Evolutionary conservation across 108 stramenopile species (phyloP).

Genomic region (Bacterosira constricta): DNA sequence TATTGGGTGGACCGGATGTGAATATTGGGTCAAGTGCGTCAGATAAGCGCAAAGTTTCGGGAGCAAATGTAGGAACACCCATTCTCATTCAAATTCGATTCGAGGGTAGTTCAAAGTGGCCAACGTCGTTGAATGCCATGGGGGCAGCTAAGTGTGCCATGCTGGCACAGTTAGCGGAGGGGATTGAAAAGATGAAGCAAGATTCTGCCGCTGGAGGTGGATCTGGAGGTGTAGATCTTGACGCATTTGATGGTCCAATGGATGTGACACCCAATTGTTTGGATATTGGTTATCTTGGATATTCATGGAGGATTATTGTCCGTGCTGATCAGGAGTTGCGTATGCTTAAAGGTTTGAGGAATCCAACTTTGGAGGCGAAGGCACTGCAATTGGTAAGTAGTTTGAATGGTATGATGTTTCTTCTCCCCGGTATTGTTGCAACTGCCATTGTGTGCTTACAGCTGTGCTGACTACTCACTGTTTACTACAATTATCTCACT

Average conservation of each 20-base stretch:
- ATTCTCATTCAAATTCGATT: slow-evolving; percentile 81
- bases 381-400: slow-evolving; percentile 35
- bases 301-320: slow-evolving; percentile 76
- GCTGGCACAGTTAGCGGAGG: slow-evolving; percentile 78
- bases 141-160: slow-evolving; percentile 90
- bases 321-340: slow-evolving; percentile 84
- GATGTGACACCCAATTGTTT: slow-evolving; percentile 63
- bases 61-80: slow-evolving; percentile 59
- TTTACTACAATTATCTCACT: too few relatives aligned
- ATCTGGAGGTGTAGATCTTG: slow-evolving; percentile 9
- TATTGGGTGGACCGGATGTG: slow-evolving; percentile 52
- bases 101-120: slow-evolving; percentile 83
- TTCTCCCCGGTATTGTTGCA: not conserved
- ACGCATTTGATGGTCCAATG: slow-evolving; percentile 63
- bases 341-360: slow-evolving; percentile 56
- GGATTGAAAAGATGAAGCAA: slow-evolving; percentile 70
- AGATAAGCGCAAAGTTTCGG: slow-evolving; percentile 53
- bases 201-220: not conserved
- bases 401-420: not conserved
- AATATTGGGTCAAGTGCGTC: not conserved
- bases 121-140: slow-evolving; percentile 79
- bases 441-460: not conserved
- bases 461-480: too few relatives aligned
- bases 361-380: slow-evolving; percentile 64
- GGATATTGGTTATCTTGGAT: slow-evolving; percentile 77